A percentile compares a stretch with the other conserved stretches of the same genome.
Evolutionary conservation across 176 grass and related monocot species (phyloP).

Genomic region (Ensete glaucum): DNA sequence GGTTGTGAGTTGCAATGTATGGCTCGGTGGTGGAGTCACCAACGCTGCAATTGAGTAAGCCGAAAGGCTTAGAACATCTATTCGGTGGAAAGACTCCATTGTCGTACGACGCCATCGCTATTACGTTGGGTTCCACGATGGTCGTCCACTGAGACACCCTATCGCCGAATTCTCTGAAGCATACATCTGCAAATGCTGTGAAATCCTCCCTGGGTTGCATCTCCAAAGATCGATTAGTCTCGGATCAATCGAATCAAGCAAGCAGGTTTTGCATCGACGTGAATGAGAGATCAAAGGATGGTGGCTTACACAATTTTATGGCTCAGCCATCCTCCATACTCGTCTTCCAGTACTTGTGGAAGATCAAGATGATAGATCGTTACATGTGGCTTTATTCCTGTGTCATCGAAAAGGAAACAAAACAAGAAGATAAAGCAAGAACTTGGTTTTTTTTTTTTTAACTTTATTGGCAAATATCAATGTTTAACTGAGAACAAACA

Average conservation of each 20-base stretch:
- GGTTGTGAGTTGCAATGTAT: conserved; percentile 42
- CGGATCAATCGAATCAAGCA: background rate
- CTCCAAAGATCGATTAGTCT: background rate
- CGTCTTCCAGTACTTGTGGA: conserved; percentile 55
- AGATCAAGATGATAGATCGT: conserved; percentile 59
- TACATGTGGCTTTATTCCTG: conserved; percentile 57
- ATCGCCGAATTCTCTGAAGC: conserved; percentile 42
- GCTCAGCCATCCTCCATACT: conserved; percentile 60
- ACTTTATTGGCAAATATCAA: no score
- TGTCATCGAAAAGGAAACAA: background rate
- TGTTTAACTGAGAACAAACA: no score
- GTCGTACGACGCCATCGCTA: conserved; percentile 21
- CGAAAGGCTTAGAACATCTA: conserved; percentile 53
- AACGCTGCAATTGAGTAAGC: conserved; percentile 28
- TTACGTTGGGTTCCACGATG: conserved; percentile 32
- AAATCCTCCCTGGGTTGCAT: conserved; percentile 38
- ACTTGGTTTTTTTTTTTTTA: no score
- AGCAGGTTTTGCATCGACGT: background rate
- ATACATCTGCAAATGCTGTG: conserved; percentile 35
- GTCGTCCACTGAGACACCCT: conserved; percentile 38
- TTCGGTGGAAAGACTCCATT: conserved; percentile 20
- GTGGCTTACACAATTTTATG: conserved; percentile 39
- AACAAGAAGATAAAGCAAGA: background rate
- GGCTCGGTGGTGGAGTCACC: conserved; percentile 54
- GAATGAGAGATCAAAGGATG: background rate